These are phyloP conservation scores for Cladosporium sp. DNA, from an alignment of 2,329 filamentous ascomycete genomes.

Conservation along the genomic window DNA sequence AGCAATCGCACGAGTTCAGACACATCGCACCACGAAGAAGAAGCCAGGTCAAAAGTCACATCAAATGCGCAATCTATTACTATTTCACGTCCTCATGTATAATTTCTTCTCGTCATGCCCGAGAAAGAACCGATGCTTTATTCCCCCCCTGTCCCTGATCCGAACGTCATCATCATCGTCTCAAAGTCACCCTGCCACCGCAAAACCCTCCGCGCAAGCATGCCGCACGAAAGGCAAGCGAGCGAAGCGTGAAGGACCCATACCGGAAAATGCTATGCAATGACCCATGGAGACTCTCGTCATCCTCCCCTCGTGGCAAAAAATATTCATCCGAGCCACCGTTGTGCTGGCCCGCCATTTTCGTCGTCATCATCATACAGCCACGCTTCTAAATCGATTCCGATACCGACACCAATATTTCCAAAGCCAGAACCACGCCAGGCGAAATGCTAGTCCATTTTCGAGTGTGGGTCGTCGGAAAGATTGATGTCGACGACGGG, in stretches of 20 bases:
- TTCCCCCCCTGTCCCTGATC: not conserved
- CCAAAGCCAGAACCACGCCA: not conserved
- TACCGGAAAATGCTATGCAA: not conserved
- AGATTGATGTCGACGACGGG: constrained; percentile 13
- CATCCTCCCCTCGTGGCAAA: not conserved
- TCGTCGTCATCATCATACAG: constrained; percentile 8
- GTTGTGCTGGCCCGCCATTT: not conserved
- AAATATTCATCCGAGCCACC: not conserved
- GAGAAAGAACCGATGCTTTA: not conserved
- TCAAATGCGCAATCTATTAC: not conserved
- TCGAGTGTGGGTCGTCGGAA: constrained; percentile 2
- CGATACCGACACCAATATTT: not conserved
- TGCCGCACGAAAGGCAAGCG: not conserved
- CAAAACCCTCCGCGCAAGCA: not conserved
- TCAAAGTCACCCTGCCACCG: not conserved
- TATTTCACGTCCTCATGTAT: not conserved
- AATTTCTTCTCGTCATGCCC: not conserved
- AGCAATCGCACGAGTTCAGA: not conserved
- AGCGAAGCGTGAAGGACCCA: not conserved
- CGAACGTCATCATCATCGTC: not conserved
- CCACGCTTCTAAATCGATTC: not conserved
- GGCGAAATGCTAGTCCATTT: constrained; percentile 11
- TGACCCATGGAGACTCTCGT: not conserved
- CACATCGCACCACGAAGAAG: not conserved
- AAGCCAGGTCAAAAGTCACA: not conserved